Evolutionary conservation across 192 early-diverging fungal species (phyloP), one percentile per base, ranked within the genome.

Genomic region (Haplosporangium gracile): DNA sequence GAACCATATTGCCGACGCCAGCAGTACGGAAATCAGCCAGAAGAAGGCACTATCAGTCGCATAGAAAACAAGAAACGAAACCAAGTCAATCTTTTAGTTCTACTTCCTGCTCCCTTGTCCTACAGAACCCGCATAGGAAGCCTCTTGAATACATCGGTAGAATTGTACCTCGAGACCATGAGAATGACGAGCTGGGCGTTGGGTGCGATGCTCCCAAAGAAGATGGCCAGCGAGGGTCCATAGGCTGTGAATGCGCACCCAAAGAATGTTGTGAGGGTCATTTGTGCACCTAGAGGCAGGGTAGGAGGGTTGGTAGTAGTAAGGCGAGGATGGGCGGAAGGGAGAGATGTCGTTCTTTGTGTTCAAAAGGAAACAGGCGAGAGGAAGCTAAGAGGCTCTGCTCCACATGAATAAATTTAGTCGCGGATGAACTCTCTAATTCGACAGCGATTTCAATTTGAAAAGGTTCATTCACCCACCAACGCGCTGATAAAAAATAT

Each of bases 1-100:
- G 79, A 88, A 95, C 95, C 96, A 97, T 72, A 96, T 91, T n/a
- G 91, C 86, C 18, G 95, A 94, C 13, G 96, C 89, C 0, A 96
- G 36, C 2, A 97, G 88, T 40, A 96, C 88, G 0, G 96, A 94
- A 29, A 96, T 73, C 20, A 97, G 88, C 92, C 95, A 97, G 78
- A 97, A 97, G 88, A 97, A 97, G 18, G 96, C 95, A 75, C 96
- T 96, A 34, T 65, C 2, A 42, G 57, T 51, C 16, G 49, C 18
- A 51, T 18, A 51, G 63, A 69, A 26, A 26, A 60, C 24, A 60
- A 60, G 16, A 60, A 60, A n/a, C n/a, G 63, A 34, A 45, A 65
- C 39, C 36, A 60, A 20, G 2, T 68, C 29, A 26, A 34, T 10
- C 40, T 13, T 80, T 38, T 47, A 51, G 5, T 43, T 29, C n/a